These are phyloP conservation scores for Hypericum perforatum DNA, from an alignment of 345 rosid species.

Conservation along the genomic window DNA sequence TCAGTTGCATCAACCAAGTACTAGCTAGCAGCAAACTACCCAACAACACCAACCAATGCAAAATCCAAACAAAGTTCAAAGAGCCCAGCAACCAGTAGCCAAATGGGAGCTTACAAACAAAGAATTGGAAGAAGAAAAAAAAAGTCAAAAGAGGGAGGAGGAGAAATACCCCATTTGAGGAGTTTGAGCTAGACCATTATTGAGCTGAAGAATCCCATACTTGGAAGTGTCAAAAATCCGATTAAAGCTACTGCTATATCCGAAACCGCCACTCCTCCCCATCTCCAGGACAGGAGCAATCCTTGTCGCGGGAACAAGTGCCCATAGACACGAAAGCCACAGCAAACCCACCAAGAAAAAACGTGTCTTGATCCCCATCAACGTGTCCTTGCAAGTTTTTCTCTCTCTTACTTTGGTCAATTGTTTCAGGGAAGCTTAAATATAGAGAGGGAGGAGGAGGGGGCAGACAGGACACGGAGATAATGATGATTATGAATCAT, in stretches of 20 bases:
- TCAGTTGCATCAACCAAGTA: no score
- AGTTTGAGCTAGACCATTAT: slow-evolving; percentile 73
- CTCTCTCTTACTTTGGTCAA: background rate
- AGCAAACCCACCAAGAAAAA: no score
- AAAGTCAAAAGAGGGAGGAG: background rate
- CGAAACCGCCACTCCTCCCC: slow-evolving; percentile 14
- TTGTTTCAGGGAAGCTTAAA: background rate
- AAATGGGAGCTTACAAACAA: no score
- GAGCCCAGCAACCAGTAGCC: no score
- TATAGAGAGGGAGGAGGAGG: background rate
- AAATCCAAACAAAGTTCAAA: no score
- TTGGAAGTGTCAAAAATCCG: slow-evolving; percentile 59
- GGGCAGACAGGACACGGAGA: background rate
- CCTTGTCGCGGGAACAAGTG: slow-evolving; percentile 30
- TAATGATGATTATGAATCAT: background rate
- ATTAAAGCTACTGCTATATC: slow-evolving; percentile 37
- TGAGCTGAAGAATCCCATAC: slow-evolving; percentile 68
- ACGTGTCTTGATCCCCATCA: no score
- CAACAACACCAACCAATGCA: no score
- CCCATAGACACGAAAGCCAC: background rate
- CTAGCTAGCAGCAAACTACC: no score
- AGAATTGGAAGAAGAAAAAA: no score
- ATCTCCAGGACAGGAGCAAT: slow-evolving; percentile 31
- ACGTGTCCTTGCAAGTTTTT: no score
- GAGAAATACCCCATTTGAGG: slow-evolving; percentile 88